phyloP scores from a whole-genome alignment of 73 alveolate genomes.

The Tetrahymena elliotti region DNA sequence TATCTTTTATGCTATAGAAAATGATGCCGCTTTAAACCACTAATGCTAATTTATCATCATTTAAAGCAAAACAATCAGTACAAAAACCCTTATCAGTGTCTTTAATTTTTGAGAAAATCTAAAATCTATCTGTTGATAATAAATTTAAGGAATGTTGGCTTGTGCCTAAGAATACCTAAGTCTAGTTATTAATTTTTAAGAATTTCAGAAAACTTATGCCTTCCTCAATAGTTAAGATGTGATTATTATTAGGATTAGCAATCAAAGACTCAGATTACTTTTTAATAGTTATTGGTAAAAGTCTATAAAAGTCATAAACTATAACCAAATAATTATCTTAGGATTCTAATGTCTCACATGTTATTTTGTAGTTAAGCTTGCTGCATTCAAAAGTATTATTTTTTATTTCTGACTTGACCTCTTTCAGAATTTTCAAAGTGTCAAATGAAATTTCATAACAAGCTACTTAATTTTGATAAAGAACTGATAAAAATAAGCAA shows the following conservation, averaged over 20 bases:
- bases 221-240: neutral
- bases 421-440: no score
- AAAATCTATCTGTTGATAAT: neutral
- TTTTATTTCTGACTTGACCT: no score
- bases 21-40: neutral
- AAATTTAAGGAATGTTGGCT: neutral
- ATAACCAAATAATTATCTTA: no score
- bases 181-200: no score
- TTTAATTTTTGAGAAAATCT: neutral
- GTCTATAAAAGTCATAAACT: neutral
- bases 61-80: neutral
- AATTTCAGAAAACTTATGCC: neutral
- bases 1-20: no score
- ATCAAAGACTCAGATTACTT: neutral
- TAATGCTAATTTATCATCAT: neutral
- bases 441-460: neutral
- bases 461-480: neutral
- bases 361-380: no score
- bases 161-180: neutral
- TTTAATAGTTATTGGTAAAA: neutral
- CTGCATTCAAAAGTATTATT: no score
- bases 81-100: neutral
- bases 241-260: no score
- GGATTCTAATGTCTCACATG: neutral
- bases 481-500: neutral